These are phyloP conservation scores for Rhizoclosmatium sp. DNA, from an alignment of 192 early-diverging fungal genomes.

Conservation along the genomic window DNA sequence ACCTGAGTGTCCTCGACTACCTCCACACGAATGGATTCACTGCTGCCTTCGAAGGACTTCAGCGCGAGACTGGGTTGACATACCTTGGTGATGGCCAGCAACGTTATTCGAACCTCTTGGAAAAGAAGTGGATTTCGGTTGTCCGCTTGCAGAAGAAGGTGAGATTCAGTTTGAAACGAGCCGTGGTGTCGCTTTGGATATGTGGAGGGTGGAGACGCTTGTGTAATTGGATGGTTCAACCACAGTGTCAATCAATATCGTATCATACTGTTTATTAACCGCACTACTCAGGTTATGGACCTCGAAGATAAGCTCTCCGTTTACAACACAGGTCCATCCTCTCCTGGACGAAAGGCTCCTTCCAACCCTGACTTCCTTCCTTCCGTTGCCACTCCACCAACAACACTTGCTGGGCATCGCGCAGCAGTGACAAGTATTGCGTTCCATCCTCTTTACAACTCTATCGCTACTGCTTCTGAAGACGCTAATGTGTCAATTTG, in stretches of 20 bases:
- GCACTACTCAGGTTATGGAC: slow-evolving; percentile 79
- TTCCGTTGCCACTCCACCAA: slow-evolving; percentile 13
- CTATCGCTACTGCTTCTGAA: slow-evolving; percentile 88
- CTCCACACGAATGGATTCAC: slow-evolving; percentile 77
- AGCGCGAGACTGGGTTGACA: slow-evolving; percentile 76
- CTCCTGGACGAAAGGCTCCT: slow-evolving; percentile 65
- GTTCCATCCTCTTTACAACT: slow-evolving; percentile 86
- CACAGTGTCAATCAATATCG: background rate
- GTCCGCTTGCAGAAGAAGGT: slow-evolving; percentile 91
- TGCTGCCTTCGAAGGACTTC: slow-evolving; percentile 73
- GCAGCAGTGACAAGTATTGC: slow-evolving; percentile 80
- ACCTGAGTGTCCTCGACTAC: slow-evolving; percentile 87
- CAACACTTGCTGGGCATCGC: slow-evolving; percentile 79
- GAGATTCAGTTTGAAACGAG: background rate
- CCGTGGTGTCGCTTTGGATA: background rate
- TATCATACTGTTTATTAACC: background rate
- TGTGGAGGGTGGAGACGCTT: background rate
- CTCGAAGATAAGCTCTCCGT: slow-evolving; percentile 82
- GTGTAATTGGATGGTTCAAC: background rate
- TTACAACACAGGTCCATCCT: slow-evolving; percentile 46
- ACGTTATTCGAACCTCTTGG: slow-evolving; percentile 78
- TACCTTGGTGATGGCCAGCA: slow-evolving; percentile 74
- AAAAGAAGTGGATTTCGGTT: slow-evolving; percentile 97
- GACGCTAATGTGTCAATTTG: slow-evolving; percentile 93
- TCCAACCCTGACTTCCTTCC: slow-evolving; percentile 17